Evolutionary conservation across 129 eudicot genomes (phyloP).

Genomic region (Centaurea solstitialis): DNA sequence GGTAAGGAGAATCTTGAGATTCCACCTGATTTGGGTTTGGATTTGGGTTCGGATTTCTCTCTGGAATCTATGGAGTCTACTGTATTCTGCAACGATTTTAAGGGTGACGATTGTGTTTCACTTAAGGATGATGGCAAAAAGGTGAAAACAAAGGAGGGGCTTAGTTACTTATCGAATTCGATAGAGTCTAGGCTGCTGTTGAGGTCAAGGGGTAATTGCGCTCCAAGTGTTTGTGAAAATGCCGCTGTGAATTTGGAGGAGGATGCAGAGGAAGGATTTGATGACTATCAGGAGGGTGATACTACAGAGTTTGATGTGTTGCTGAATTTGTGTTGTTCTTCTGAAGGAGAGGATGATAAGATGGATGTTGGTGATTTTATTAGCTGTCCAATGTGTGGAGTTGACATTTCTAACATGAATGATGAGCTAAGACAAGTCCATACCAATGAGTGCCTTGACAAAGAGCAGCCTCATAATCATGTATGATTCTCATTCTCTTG

Average conservation of each 20-base stretch:
- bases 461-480: slow-evolving; percentile 30
- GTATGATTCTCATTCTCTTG: slow-evolving; percentile 28
- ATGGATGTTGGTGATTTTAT: slow-evolving; percentile 30
- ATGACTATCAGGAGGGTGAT: slow-evolving; percentile 40
- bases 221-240: slow-evolving; percentile 38
- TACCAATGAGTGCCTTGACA: slow-evolving; percentile 86
- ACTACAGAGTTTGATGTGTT: slow-evolving; percentile 57
- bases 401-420: slow-evolving; percentile 63
- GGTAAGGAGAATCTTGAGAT: slow-evolving; percentile 47
- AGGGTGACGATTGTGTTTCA: background rate
- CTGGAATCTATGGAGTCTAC: slow-evolving; percentile 45
- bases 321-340: slow-evolving; percentile 73
- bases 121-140: background rate
- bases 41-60: slow-evolving; percentile 26
- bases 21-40: slow-evolving; percentile 21
- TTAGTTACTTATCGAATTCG: slow-evolving; percentile 36
- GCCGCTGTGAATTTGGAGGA: slow-evolving; percentile 26
- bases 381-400: slow-evolving; percentile 75
- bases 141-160: slow-evolving; percentile 24
- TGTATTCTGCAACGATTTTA: slow-evolving; percentile 17
- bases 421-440: slow-evolving; percentile 63
- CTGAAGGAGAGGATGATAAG: slow-evolving; percentile 33
- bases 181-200: slow-evolving; percentile 51
- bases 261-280: slow-evolving; percentile 6
- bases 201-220: slow-evolving; percentile 21